phyloP scores from a whole-genome alignment of 2,329 filamentous ascomycete species.

The Aspergillus tubingensis region DNA sequence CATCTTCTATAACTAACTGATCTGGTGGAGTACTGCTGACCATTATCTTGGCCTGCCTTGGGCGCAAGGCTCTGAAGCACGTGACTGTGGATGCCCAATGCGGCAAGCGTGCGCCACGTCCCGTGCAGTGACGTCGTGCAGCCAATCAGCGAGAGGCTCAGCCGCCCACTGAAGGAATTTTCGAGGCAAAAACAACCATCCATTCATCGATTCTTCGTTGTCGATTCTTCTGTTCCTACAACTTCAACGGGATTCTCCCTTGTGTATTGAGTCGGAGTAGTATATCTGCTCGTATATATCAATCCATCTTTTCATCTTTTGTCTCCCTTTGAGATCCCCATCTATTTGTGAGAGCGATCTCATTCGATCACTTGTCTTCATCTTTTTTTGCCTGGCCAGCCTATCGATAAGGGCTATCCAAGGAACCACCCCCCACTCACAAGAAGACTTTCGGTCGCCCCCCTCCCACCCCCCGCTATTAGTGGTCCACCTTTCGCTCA shows the following conservation, averaged over 20 bases:
- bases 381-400: neutral
- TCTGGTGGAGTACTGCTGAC: constrained; percentile 1
- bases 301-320: neutral
- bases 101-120: constrained; percentile 24
- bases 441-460: constrained; percentile 30
- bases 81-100: constrained; percentile 23
- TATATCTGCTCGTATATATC: constrained; percentile 1
- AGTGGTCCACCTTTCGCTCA: constrained; percentile 36
- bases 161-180: constrained; percentile 32
- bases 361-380: neutral
- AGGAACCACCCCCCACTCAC: constrained; percentile 24
- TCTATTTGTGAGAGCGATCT: too few relatives aligned
- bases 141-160: constrained; percentile 25
- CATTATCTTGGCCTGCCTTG: constrained; percentile 10
- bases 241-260: neutral
- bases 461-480: constrained; percentile 33
- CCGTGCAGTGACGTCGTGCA: constrained; percentile 29
- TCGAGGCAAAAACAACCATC: constrained; percentile 16
- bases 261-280: neutral
- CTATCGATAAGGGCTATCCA: constrained; percentile 47
- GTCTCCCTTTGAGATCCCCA: too few relatives aligned
- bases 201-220: constrained; percentile 12
- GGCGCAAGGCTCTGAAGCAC: constrained; percentile 18
- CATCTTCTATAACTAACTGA: too few relatives aligned
- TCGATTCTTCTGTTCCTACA: neutral